phyloP scores from a whole-genome alignment of 495 filamentous ascomycete genomes.

The Penicillium lividum region DNA sequence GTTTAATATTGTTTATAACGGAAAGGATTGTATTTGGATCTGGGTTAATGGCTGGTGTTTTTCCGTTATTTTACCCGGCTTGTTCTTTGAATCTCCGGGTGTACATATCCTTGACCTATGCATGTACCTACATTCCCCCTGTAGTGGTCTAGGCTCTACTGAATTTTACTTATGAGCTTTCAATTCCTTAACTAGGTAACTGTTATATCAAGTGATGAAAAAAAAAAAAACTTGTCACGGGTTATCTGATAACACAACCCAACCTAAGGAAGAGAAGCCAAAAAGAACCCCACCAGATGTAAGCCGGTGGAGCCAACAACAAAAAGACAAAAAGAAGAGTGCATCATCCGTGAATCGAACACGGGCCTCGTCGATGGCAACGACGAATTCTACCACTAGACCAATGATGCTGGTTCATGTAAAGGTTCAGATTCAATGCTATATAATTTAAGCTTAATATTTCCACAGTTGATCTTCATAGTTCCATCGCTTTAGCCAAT shows the following conservation, averaged over 20 bases:
- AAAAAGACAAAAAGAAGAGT: slow-evolving; percentile 24
- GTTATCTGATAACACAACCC: no score
- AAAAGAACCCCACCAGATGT: background rate
- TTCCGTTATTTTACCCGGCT: background rate
- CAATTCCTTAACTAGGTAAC: background rate
- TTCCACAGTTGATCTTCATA: background rate
- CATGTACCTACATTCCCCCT: background rate
- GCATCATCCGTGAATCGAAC: slow-evolving; percentile 61
- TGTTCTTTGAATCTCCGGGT: background rate
- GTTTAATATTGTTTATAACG: slow-evolving; percentile 18
- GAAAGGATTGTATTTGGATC: background rate
- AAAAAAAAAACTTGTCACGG: background rate
- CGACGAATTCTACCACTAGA: slow-evolving; percentile 63
- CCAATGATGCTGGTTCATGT: slow-evolving; percentile 48
- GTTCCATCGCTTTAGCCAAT: background rate
- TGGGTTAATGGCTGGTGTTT: slow-evolving; percentile 8
- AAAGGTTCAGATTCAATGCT: background rate
- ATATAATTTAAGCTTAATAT: background rate
- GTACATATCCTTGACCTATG: slow-evolving; percentile 1
- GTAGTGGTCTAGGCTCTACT: background rate
- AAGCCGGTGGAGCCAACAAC: slow-evolving; percentile 7
- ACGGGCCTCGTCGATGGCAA: slow-evolving; percentile 61
- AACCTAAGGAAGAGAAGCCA: background rate
- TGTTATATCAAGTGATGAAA: no score
- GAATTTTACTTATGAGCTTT: background rate